Evolutionary conservation across 306 rosid species (phyloP), one percentile per base, ranked within the genome.

Genomic region (Astragalus glycyphyllos): DNA sequence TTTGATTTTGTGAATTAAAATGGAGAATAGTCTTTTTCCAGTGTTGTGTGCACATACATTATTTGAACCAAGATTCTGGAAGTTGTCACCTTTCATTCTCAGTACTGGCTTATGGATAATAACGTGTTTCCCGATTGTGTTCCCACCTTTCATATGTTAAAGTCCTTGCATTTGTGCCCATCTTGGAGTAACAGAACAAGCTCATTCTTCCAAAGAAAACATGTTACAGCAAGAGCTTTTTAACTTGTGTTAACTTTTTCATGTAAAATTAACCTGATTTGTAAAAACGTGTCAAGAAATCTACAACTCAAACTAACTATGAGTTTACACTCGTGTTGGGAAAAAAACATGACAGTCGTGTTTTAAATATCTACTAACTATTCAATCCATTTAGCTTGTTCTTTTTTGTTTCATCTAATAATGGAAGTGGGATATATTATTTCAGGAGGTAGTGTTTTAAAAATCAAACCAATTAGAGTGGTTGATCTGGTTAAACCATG

Each of bases 1-100:
- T 34, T 11, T 58, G 68, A 20, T 71, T 70, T 34, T 48, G 13
- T 31, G 58, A 51, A 45, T 64, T 65, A 59, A 23, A 11, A 73
- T 60, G 68, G 81, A 51, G 20, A 49, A 48, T 44, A 35, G 29
- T 66, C 11, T 38, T 31, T 17, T 44, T 13, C 11, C 7, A 12
- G 46, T 48, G 1, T 20, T 20, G 65, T 11, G 8, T 9, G 55
- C 45, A 10, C 23, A 20, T 20, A 20, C 23, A 54, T 40, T 10
- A 15, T 74, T 58, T 49, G 42, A 49, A 6, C 13, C 5, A 17
- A 38, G 69, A 26, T 48, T 72, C 1, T 50, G 57, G 58, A 47
- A 1, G 29, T 44, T 42, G 26, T 54, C 11, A 26, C 57, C 16
- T 55, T 65, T 57, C 32, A 15, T 53, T 32, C 35, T 29, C 41